These are phyloP conservation scores for Cryphonectria nitschkei DNA, from an alignment of 2,329 filamentous ascomycete species.

Conservation along the genomic window DNA sequence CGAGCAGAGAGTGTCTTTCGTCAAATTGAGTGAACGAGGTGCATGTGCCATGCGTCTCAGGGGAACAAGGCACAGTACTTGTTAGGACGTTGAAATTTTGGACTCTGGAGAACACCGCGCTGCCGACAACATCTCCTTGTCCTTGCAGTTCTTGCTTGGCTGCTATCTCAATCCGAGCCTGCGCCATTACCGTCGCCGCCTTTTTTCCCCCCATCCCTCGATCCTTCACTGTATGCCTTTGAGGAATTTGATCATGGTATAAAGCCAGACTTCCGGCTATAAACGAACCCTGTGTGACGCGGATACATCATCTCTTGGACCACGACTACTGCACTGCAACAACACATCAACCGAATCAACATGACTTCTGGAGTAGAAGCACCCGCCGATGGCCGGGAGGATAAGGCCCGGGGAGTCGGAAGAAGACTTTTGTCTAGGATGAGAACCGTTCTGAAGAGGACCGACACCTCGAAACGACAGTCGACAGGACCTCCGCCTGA, in stretches of 20 bases:
- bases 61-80: background rate
- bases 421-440: constrained; percentile 51
- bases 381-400: constrained; percentile 41
- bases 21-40: background rate
- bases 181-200: background rate
- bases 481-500: constrained; percentile 29
- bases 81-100: background rate
- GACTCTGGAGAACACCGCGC: background rate
- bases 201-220: background rate
- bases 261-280: background rate
- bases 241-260: constrained; percentile 6
- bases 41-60: background rate
- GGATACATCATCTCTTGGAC: background rate
- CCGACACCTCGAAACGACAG: constrained; percentile 40
- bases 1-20: background rate
- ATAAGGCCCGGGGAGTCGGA: constrained; percentile 52
- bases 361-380: constrained; percentile 51
- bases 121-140: background rate
- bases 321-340: background rate
- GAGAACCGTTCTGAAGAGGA: constrained; percentile 54
- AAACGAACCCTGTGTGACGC: background rate
- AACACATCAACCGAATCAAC: constrained; percentile 22
- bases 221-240: too few species aligned
- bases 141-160: background rate
- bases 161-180: background rate